Base-by-base conservation (phyloP, 139 green algal genomes). In the Coelastrella sp. region DNA sequence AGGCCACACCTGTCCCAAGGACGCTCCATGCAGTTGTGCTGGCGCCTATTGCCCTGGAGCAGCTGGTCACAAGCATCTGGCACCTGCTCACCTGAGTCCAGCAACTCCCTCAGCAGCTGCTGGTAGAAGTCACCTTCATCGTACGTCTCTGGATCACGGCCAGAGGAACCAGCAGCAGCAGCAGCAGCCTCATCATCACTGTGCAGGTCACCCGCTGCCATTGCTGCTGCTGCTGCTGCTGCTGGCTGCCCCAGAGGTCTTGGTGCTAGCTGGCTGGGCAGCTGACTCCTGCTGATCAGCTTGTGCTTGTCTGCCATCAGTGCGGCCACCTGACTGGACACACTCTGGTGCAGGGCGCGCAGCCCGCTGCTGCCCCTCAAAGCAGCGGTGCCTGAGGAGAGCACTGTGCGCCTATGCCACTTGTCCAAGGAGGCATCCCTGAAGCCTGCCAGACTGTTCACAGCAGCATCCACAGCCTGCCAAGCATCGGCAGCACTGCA, bases 91-190 rank as follows among this genome's bases (percentile, higher is more conserved):
- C 87, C 89, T 60, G 84, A 92, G 35, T 98, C 95, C 11, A 99
- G 78, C 74, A 99, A 97, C 93, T 99, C 98, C 76, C 96, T 97
- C 8, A 99, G 93, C 84, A 99, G 93, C 86, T 97, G 94, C 81
- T 97, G 92, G 78, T 99, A 99, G 82, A 99, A 99, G 82, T 99
- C 96, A 0, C 83, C 89, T 85, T 99, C 98, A 66, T 99, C 96
- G 73, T 95, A 99, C 8, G 96, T 98, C 90, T 99, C 96, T 1
- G 76, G 59, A 49, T 97, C 95, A 0, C 93, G 87, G 10, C 15
- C 59, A 7, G 7, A 11, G 17, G 14, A 35, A 22, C 12, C 59
- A 17, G 20, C 22, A 59, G 15, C 78, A 56, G 35, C 66, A n/a
- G 63, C 66, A 63, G 25, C 76, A 17, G 56, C 81, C n/a, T 74